These are phyloP conservation scores for Solanum acaule DNA, from an alignment of 257 asterid species.

Conservation along the genomic window DNA sequence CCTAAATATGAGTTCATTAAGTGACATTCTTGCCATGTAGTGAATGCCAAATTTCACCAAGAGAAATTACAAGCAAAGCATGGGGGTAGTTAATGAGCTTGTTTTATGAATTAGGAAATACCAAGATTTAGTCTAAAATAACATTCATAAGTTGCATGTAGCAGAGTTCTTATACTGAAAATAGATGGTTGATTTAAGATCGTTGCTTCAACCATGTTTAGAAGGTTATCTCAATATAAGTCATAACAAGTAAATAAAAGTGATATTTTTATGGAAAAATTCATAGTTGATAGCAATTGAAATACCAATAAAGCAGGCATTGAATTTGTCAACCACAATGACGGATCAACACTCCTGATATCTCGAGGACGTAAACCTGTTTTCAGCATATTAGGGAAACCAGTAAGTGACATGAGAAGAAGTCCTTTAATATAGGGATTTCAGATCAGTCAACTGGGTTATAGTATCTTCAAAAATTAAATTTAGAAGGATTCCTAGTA, in stretches of 20 bases:
- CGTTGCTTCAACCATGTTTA: neutral
- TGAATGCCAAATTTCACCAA: neutral
- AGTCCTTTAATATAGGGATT: neutral
- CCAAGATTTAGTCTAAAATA: neutral
- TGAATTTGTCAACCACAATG: constrained; percentile 92
- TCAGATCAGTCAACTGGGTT: neutral
- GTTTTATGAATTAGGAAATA: neutral
- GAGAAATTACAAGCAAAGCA: neutral
- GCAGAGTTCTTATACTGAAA: neutral
- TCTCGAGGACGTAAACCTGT: constrained; percentile 97
- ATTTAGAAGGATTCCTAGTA: neutral
- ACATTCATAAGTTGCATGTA: neutral
- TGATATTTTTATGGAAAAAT: neutral
- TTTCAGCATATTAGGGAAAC: neutral
- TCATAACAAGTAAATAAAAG: neutral
- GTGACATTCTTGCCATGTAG: neutral
- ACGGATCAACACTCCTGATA: constrained; percentile 95
- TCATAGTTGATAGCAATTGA: neutral
- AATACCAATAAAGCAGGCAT: constrained; percentile 91
- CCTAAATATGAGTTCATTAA: neutral
- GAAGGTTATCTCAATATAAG: neutral
- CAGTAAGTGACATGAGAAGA: neutral
- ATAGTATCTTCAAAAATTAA: neutral
- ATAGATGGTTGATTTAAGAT: neutral
- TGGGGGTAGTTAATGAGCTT: neutral